Base-by-base conservation (phyloP, 306 rosid species). In the Leucaena leucocephala region DNA sequence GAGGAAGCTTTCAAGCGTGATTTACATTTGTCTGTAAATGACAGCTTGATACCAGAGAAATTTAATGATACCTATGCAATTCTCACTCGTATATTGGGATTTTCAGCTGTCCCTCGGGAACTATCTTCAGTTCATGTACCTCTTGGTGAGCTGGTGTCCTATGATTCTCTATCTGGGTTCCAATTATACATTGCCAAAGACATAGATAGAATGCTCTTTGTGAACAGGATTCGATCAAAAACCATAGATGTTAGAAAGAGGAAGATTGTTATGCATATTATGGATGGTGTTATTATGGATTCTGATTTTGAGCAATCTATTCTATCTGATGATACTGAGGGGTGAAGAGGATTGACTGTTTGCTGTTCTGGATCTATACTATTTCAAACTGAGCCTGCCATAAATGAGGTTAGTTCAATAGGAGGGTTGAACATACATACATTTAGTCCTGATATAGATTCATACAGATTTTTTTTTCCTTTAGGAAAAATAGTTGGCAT, bases 91-190 rank as follows among this genome's bases (percentile, higher is more conserved):
- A 70, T 94, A 54, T 55, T 94, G 80, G 97, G 94, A 5, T 94
- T 94, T 83, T 94, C 97, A 6, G 83, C 88, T 43, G 86, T 90
- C 14, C 94, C 98, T 59, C 85, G 92, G 40, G 63, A 70, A 9
- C 65, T 94, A 19, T 38, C 46, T 70, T 89, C 97, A 2, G 82
- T 43, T 52, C 76, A 59, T 52, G 78, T 94, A n/a, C 82, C 78
- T 4, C 58, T 39, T 49, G 89, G 84, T 33, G 82, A 86, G 65
- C 86, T 84, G 78, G 71, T 89, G 10, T 40, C 82, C 16, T 88
- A 87, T 80, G 97, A 94, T 78, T 88, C 98, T 0, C 45, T 94
- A 55, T 92, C 97, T 59, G 98, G 98, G 62, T 94, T 91, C 77
- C 70, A 76, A 4, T 78, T 92, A 86, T 83, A 80, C 68, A 50